Evolutionary conservation across 108 stramenopile genomes (phyloP).

Genomic region (Cylindrotheca closterium): DNA sequence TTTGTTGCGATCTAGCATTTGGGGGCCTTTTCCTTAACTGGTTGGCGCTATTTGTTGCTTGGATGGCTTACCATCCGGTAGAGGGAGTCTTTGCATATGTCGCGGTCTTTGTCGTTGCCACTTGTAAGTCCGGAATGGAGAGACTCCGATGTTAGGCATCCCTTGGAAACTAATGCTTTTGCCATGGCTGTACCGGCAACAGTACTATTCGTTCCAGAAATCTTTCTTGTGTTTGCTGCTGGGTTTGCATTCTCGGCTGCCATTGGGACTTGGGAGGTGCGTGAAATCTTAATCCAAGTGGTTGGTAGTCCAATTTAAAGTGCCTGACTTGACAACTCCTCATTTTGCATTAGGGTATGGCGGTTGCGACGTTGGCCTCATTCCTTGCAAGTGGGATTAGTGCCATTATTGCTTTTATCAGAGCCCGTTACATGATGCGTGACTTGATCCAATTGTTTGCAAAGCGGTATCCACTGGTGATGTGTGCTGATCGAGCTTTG

Average conservation of each 20-base stretch:
- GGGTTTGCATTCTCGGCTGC: constrained; percentile 65
- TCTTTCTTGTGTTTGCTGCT: constrained; percentile 65
- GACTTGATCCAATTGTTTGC: constrained; percentile 65
- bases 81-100: constrained; percentile 62
- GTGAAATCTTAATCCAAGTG: constrained; percentile 22
- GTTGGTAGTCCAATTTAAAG: no score
- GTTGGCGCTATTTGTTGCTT: constrained; percentile 40
- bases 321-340: no score
- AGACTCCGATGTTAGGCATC: not conserved
- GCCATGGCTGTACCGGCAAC: not conserved
- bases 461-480: constrained; percentile 63
- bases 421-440: constrained; percentile 72
- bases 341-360: constrained; percentile 49
- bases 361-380: constrained; percentile 42
- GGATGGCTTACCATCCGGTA: constrained; percentile 51
- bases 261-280: constrained; percentile 3
- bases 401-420: constrained; percentile 52
- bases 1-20: constrained; percentile 36
- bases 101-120: constrained; percentile 59
- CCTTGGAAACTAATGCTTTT: not conserved
- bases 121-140: constrained; percentile 26
- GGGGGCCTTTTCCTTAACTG: constrained; percentile 17
- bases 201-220: constrained; percentile 69
- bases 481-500: constrained; percentile 57
- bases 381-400: constrained; percentile 64